Base-by-base conservation (phyloP, 2,329 filamentous ascomycete species). In the Aspergillus jensenii region DNA sequence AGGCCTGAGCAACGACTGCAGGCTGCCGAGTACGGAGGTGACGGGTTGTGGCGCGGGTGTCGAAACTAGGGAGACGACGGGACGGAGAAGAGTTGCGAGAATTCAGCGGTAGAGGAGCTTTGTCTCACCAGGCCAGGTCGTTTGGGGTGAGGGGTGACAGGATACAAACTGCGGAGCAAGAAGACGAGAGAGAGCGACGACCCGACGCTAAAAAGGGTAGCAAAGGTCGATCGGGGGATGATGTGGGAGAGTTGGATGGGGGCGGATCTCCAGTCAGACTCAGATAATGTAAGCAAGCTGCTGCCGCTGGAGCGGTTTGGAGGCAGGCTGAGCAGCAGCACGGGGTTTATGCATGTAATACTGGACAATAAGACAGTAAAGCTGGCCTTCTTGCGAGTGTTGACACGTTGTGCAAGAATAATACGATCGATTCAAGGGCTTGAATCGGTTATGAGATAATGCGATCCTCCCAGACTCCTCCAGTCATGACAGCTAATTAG, bases 261-360 rank as follows among this genome's bases (percentile, higher is more conserved):
- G 58, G 58, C 48, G 61, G 61, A 65, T 65, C 61, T 64, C 59
- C 52, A 62, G 58, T 56, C 52, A 50, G 12, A 44, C 46, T 56
- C 17, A 64, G 62, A 65, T 64, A 63, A 67, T 65, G 65, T 65
- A 67, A 64, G 63, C 56, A 67, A 64, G 63, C 55, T 25, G 19
- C 21, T 48, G 23, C 43, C 40, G 48, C 47, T 43, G 37, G 52
- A 37, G 43, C 48, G 43, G 51, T 46, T 50, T 48, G 50, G 51
- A 48, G 11, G 35, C 37, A 54, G 52, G 56, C 44, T 27, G 25
- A 46, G 48, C 23, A 43, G 17, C 52, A 58, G 46, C 40, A 45
- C 46, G 52, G 46, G 50, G 44, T 53, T 31, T 50, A 61, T 54
- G 56, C 56, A 58, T 45, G 50, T 61, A 58, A 60, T 55, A 52